phyloP scores from a whole-genome alignment of 176 grass and related monocot genomes.

The Cenchrus americanus region DNA sequence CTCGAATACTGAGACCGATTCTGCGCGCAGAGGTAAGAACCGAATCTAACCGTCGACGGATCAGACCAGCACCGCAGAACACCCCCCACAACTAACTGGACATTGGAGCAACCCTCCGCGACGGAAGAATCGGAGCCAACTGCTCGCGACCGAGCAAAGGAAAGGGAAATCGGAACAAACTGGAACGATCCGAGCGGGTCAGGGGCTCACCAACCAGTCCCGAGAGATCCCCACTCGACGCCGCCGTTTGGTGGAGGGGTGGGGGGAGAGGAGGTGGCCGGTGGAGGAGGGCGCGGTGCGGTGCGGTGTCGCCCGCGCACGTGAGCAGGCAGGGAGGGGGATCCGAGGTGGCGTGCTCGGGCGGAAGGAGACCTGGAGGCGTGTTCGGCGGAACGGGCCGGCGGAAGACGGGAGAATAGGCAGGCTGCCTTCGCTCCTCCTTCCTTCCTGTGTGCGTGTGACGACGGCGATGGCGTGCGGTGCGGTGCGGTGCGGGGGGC shows the following conservation, averaged over 20 bases:
- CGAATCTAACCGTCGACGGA: slow-evolving; percentile 19
- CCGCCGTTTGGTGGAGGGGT: neutral
- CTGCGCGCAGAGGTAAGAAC: neutral
- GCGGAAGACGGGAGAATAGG: neutral
- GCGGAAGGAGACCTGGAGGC: slow-evolving; percentile 30
- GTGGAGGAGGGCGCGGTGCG: neutral
- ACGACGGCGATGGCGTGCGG: slow-evolving; percentile 18
- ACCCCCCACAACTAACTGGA: neutral
- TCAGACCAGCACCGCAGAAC: neutral
- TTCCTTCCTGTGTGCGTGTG: neutral
- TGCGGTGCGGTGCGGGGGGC: neutral
- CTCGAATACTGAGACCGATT: neutral
- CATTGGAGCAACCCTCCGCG: neutral
- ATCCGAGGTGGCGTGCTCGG: slow-evolving; percentile 24
- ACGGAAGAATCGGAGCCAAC: neutral
- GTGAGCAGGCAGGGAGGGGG: slow-evolving; percentile 2
- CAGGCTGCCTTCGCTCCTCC: slow-evolving; percentile 3
- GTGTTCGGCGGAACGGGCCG: slow-evolving; percentile 21
- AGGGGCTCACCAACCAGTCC: slow-evolving; percentile 12
- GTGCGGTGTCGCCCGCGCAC: slow-evolving; percentile 11
- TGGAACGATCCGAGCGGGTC: neutral
- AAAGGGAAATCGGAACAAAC: neutral
- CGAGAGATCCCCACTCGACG: slow-evolving; percentile 27
- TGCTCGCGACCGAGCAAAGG: slow-evolving; percentile 4
- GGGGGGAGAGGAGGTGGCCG: neutral